Base-by-base conservation (phyloP, 768 basidiomycete genomes). In the Tephrocybe rancida region DNA sequence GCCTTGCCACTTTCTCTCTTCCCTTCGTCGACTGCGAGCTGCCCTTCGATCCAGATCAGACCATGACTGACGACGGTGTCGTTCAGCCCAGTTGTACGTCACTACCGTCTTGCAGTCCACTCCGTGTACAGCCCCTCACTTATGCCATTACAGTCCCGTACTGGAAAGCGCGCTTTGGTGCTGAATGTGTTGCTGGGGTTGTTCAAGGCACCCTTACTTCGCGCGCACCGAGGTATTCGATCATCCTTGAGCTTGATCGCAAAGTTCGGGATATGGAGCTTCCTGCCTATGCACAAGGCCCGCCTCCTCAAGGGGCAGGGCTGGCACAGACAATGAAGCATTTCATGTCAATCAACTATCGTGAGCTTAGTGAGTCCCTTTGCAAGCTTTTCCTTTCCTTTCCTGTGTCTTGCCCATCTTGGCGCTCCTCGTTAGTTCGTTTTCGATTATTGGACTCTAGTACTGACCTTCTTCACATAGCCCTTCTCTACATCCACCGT, bases 311-410 rank as follows among this genome's bases (percentile, higher is more conserved):
- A 55, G 79, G 80, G 7, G 70, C 70, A 1, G 81, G 82, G 2
- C 70, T 90, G 10, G 72, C 77, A 8, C 72, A 84, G 63, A 82
- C 84, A 6, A 90, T 90, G 88, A 81, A 79, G 30, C 80, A 85
- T 65, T 88, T 81, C 61, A 90, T 90, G 88, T 85, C 88, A 1
- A 74, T 68, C 29, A 89, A 90, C 62, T 90, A 90, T 65, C 79
- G 85, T 1, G 81, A 87, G 60, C 72, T 86, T 30, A 83, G 88
- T 89, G 60, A 61, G 85, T 67, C 24, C 19, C 6, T n/a, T n/a
- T n/a, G n/a, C n/a, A n/a, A n/a, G 58, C 35, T 35, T 48, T 24
- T 43, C 32, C n/a, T 45, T 38, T 43, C 18, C 25, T 8, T 8
- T 45, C 10, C 39, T 19, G 41, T 25, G 13, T 38, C 32, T 26